Evolutionary conservation across 768 basidiomycete genomes (phyloP), one percentile per base, ranked within the genome.

Genomic region (Punctularia strigosozonata): DNA sequence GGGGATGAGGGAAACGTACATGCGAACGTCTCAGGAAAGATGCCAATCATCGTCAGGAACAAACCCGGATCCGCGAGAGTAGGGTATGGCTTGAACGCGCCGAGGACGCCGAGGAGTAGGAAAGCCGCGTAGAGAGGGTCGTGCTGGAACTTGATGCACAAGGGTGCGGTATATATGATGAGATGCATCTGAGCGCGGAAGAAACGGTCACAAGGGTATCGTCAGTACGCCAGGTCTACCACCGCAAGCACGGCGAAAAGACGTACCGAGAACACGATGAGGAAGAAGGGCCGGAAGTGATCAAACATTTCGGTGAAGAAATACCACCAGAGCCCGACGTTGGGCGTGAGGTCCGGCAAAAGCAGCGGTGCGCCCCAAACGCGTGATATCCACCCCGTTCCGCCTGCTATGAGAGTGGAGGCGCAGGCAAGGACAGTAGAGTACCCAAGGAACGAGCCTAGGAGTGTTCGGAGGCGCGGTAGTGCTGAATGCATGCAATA

Each of bases 221-320:
- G n/a, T 21, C 12, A 30, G 39, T 26, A 43, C 15, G 31, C 33
- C 2, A 25, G 15, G 31, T n/a, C n/a, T n/a, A n/a, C n/a, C n/a
- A n/a, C 18, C 6, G 22, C 12, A 12, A 5, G n/a, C 26, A 36
- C 31, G n/a, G 18, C 25, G 25, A n/a, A 36, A 13, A 3, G 13
- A 56, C 80, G 34, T 49, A 91, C 91, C 14, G 82, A 85, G 58
- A 97, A 98, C 14, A 85, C 86, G 69, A 91, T 82, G 23, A 97
- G 64, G 69, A 95, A 99, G 63, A 97, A 97, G 4, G 81, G 76
- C 22, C 95, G 68, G 66, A 97, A 99, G 54, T 98, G 85, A 53
- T 97, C 94, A 46, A 99, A 99, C 86, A 97, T 97, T 56, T 98
- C 94, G 8, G 90, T 97, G 62, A 98, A 97, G 64, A 98, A 98